A percentile compares a stretch with the other conserved stretches of the same genome.
phyloP scores from a whole-genome alignment of 2,329 filamentous ascomycete genomes.

The Fusarium sp. region DNA sequence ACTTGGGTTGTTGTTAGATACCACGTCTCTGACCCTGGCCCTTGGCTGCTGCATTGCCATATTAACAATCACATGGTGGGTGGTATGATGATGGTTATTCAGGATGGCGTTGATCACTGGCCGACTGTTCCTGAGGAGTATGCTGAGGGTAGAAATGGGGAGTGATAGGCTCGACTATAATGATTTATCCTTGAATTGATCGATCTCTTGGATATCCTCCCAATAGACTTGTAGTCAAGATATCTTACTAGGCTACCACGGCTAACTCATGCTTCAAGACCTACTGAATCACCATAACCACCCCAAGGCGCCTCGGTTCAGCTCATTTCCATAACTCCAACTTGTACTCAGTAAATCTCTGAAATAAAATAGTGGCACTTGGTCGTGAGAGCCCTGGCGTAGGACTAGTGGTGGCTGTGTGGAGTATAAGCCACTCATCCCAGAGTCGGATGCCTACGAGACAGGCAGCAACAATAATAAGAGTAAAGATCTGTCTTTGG shows the following conservation, averaged over 20 bases:
- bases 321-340: not conserved
- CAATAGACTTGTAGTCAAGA: too few species aligned
- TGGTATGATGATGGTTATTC: conserved; percentile 65
- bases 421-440: not conserved
- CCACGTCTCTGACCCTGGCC: conserved; percentile 62
- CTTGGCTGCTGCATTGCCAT: conserved; percentile 68
- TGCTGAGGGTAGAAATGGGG: conserved; percentile 24
- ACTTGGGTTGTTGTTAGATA: conserved; percentile 64
- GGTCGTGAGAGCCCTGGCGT: conserved; percentile 11
- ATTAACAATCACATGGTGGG: conserved; percentile 64
- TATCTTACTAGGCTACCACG: too few species aligned
- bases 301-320: too few species aligned
- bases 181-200: too few species aligned
- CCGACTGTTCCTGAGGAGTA: conserved; percentile 56
- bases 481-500: conserved; percentile 7
- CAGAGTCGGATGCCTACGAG: conserved; percentile 4
- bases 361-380: too few species aligned
- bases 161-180: not conserved
- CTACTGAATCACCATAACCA: too few species aligned
- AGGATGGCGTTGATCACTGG: conserved; percentile 59
- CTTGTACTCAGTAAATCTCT: not conserved
- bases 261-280: too few species aligned
- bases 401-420: conserved; percentile 32
- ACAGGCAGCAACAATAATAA: conserved; percentile 28
- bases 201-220: too few species aligned